Evolutionary conservation across 345 rosid genomes (phyloP).

Genomic region (Heritiera fomes): DNA sequence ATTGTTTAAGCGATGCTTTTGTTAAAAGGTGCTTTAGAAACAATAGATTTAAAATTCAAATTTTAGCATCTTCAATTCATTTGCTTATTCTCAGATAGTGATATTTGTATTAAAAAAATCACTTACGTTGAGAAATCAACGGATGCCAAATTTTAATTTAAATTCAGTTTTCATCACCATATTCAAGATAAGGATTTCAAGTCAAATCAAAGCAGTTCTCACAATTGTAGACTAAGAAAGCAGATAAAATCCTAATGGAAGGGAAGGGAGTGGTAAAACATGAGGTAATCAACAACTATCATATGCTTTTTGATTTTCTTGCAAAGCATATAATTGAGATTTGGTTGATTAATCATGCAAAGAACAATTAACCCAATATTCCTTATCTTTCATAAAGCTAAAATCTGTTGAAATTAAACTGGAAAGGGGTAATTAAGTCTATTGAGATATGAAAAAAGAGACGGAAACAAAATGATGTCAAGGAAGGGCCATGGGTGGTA

Average conservation of each 20-base stretch:
- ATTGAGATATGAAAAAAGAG: constrained; percentile 14
- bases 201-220: not conserved
- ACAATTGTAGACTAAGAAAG: not conserved
- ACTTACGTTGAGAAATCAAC: not conserved
- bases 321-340: not conserved
- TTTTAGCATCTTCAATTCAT: no score
- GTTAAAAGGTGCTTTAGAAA: no score
- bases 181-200: not conserved
- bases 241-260: not conserved
- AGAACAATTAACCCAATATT: not conserved
- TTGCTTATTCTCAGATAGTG: no score
- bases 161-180: not conserved
- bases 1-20: no score
- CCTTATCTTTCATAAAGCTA: not conserved
- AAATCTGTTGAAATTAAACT: not conserved
- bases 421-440: not conserved
- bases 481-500: not conserved
- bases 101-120: no score
- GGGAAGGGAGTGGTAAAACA: not conserved
- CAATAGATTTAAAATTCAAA: no score
- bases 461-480: constrained; percentile 16
- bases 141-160: not conserved
- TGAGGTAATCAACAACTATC: not conserved
- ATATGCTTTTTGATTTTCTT: no score
- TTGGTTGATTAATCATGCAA: not conserved